Percentiles rank a stretch among this genome's conserved stretches.
These are phyloP conservation scores for Quercus tomentella DNA, from an alignment of 331 rosid species.

Conservation along the genomic window DNA sequence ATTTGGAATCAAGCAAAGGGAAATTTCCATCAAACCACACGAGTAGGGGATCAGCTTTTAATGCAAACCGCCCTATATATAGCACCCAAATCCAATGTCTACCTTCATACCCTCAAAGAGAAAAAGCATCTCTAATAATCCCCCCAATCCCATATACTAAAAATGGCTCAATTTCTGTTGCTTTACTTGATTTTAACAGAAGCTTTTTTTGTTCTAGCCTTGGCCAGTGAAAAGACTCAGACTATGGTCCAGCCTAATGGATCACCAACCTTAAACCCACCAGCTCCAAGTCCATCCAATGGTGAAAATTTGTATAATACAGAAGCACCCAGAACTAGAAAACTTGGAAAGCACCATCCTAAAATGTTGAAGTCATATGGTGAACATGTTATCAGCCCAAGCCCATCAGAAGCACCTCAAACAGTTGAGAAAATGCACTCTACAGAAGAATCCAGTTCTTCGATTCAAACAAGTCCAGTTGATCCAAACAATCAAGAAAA, in stretches of 20 bases:
- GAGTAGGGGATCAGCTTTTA: slow-evolving; percentile 28
- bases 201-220: slow-evolving; percentile 25
- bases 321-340: slow-evolving; percentile 35
- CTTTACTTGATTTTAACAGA: slow-evolving; percentile 41
- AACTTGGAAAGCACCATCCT: slow-evolving; percentile 48
- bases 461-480: slow-evolving; percentile 20
- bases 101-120: slow-evolving; percentile 9
- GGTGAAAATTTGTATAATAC: neutral
- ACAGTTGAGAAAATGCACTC: slow-evolving; percentile 14
- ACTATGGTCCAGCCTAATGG: slow-evolving; percentile 17
- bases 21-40: slow-evolving; percentile 50
- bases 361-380: neutral
- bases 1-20: slow-evolving; percentile 27
- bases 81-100: slow-evolving; percentile 13
- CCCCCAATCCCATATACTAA: neutral
- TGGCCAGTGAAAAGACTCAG: slow-evolving; percentile 26
- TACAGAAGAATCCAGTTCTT: slow-evolving; percentile 14
- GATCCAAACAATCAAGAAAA: slow-evolving; percentile 8
- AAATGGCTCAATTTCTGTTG: slow-evolving; percentile 44
- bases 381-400: neutral
- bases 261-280: slow-evolving; percentile 28
- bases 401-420: slow-evolving; percentile 34
- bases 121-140: slow-evolving; percentile 4
- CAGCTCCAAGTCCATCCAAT: slow-evolving; percentile 28
- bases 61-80: neutral